Base-by-base conservation (phyloP, 1,139 yeast genomes). In the Taphrina sp. region DNA sequence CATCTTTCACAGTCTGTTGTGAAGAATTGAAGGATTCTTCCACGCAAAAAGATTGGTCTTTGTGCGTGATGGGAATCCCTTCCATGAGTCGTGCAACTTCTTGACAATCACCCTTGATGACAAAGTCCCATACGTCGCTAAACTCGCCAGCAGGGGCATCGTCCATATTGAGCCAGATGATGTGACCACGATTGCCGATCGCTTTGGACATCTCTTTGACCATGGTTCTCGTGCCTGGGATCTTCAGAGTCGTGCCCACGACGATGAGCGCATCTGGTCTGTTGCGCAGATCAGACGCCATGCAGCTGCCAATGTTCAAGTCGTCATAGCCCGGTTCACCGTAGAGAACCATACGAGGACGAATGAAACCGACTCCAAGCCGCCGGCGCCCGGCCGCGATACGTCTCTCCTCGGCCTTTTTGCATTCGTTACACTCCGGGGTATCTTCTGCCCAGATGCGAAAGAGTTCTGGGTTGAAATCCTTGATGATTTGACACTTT, bases 321-420 rank as follows among this genome's bases (percentile, higher is more conserved):
- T 84, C 79, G 61, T 80, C 80, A 0, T 90, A 90, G 65, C 85
- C 94, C 64, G 83, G 79, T 65, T 85, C 94, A 3, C 92, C 92
- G 64, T 85, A 85, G 36, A 85, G 73, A 2, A 85, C 89, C 58
- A 85, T 83, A 61, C 82, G 82, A 1, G 94, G 94, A 49, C 90
- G 72, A 46, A 85, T 72, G 29, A 79, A 69, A 1, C 94, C 94
- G n/a, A 83, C 75, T 66, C 59, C 83, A 72, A 60, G 82, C 71
- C 59, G 76, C 45, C 94, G 69, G 65, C 84, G 83, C 2, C 94
- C 94, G 20, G 75, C 71, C 56, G 72, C 74, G 34, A 78, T 69
- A 42, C 89, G 69, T 54, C 77, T 78, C 58, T 56, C 61, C 10
- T 62, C 64, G 41, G 56, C 58, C 16, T 69, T 70, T 55, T 72